Evolutionary conservation across 148 eudicot genomes (phyloP).

Genomic region (Diospyros lotus): DNA sequence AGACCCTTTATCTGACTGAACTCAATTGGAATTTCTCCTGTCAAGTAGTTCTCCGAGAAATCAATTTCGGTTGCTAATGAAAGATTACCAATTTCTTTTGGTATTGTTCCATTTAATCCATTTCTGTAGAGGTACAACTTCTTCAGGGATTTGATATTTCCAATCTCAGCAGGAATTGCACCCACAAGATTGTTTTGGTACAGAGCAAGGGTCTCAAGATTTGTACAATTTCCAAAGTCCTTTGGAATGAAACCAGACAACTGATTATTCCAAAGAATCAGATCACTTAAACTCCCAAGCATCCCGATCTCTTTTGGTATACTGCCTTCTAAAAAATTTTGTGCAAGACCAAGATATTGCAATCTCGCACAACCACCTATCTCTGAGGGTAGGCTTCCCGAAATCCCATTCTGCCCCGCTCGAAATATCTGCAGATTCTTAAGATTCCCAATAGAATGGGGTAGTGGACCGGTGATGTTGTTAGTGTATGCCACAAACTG

Average conservation of each 20-base stretch:
- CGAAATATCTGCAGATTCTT: slow-evolving; percentile 57
- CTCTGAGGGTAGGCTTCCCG: slow-evolving; percentile 77
- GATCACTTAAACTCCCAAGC: slow-evolving; percentile 57
- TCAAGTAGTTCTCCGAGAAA: slow-evolving; percentile 73
- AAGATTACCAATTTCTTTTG: slow-evolving; percentile 75
- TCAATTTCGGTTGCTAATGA: slow-evolving; percentile 68
- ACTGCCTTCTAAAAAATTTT: slow-evolving; percentile 58
- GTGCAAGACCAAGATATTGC: slow-evolving; percentile 78
- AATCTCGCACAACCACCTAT: slow-evolving; percentile 61
- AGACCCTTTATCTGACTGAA: slow-evolving; percentile 55
- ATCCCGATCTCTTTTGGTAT: slow-evolving; percentile 75
- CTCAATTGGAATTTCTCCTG: slow-evolving; percentile 76
- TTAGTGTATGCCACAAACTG: slow-evolving; percentile 73
- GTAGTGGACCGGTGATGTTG: slow-evolving; percentile 59
- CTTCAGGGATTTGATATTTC: slow-evolving; percentile 47
- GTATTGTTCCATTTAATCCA: slow-evolving; percentile 77
- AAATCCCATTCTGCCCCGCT: slow-evolving; percentile 73
- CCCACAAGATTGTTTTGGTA: slow-evolving; percentile 83
- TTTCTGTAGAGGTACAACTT: slow-evolving; percentile 73
- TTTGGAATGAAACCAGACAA: slow-evolving; percentile 65
- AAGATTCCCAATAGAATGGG: slow-evolving; percentile 66
- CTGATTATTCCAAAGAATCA: slow-evolving; percentile 74
- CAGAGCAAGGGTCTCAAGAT: slow-evolving; percentile 69
- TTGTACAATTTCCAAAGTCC: slow-evolving; percentile 78
- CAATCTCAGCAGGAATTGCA: slow-evolving; percentile 64